Conservation (phyloP, 2,329 filamentous ascomycete genomes). For the Cercospora zeina region DNA sequence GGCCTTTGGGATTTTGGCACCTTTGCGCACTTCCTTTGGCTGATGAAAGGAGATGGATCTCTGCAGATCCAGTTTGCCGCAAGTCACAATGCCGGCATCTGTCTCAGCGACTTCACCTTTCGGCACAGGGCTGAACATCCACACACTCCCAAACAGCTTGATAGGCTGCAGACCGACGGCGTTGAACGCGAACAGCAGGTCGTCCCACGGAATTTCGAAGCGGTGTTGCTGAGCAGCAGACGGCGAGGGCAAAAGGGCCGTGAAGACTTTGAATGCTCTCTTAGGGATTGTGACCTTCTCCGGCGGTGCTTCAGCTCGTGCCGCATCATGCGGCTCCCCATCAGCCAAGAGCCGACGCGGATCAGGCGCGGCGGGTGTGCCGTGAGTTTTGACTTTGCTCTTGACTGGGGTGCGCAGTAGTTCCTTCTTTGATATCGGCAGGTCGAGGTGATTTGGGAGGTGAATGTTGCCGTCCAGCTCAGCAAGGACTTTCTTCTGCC, state of each 20-base stretch:
- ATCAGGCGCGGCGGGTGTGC: conserved; percentile 24
- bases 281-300: conserved; percentile 27
- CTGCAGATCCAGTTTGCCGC: conserved; percentile 43
- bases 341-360: conserved; percentile 14
- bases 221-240: conserved; percentile 40
- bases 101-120: conserved; percentile 16
- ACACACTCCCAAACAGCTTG: conserved; percentile 62
- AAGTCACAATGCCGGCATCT: conserved; percentile 12
- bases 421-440: conserved; percentile 16
- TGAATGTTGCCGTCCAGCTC: conserved; percentile 26
- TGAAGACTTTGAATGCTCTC: conserved; percentile 46
- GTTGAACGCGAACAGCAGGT: conserved; percentile 57
- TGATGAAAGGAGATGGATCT: conserved; percentile 62
- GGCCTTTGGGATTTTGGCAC: conserved; percentile 53
- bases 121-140: conserved; percentile 56
- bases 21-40: conserved; percentile 52
- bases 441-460: conserved; percentile 14
- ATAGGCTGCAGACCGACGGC: conserved; percentile 53
- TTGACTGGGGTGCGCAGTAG: conserved; percentile 21
- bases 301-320: not conserved
- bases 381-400: conserved; percentile 34
- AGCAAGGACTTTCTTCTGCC: conserved; percentile 7
- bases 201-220: conserved; percentile 55
- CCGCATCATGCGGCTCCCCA: not conserved
- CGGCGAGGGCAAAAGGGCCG: conserved; percentile 46